Conservation (phyloP, 345 rosid species). For the Populus deltoides region DNA sequence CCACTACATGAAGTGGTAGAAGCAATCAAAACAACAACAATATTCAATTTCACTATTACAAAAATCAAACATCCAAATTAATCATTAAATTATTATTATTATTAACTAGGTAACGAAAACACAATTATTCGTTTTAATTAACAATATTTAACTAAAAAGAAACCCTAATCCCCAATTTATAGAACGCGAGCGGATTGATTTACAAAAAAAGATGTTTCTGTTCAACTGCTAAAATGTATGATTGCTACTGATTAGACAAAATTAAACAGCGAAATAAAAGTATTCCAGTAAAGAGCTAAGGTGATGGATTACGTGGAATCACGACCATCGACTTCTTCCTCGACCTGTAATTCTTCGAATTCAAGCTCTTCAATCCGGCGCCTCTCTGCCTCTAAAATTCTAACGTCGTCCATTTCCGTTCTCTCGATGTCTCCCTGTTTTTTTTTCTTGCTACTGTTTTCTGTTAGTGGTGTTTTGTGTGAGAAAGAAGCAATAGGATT, state of each 20-base stretch:
- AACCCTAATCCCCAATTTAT: neutral
- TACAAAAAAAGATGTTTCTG: neutral
- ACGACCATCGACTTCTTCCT: constrained; percentile 67
- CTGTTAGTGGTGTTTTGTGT: neutral
- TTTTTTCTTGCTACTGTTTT: neutral
- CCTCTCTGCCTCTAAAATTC: constrained; percentile 65
- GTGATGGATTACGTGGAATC: constrained; percentile 29
- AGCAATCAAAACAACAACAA: constrained; percentile 6
- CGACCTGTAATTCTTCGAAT: constrained; percentile 77
- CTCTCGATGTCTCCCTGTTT: neutral
- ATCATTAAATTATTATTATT: neutral
- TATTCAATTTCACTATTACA: neutral
- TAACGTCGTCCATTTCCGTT: constrained; percentile 36
- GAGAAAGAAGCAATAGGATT: neutral
- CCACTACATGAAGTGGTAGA: constrained; percentile 21
- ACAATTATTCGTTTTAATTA: neutral
- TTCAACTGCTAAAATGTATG: neutral
- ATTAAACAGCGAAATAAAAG: constrained; percentile 1
- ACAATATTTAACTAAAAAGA: neutral
- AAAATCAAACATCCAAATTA: neutral
- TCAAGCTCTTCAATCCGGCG: constrained; percentile 82
- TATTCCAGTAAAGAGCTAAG: neutral
- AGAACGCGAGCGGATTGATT: neutral
- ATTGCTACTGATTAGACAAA: neutral
- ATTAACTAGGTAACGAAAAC: neutral